A percentile compares a stretch with the other conserved stretches of the same genome.
Conservation (phyloP, 768 basidiomycete genomes). For the Chalciporus piperatus region DNA sequence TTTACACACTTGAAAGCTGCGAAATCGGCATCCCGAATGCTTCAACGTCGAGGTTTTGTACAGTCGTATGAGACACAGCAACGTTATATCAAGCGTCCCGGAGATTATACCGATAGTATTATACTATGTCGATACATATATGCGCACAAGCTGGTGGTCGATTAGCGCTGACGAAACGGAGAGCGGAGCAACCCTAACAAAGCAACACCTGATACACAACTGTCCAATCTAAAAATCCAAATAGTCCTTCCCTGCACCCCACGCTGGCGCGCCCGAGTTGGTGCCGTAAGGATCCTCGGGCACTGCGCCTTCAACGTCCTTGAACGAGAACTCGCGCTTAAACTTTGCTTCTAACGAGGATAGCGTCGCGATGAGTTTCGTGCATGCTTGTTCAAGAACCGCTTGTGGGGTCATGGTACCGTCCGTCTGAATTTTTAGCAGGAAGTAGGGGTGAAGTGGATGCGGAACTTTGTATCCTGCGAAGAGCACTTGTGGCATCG, state of each 20-base stretch:
- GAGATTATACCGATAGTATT: no score
- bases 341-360: constrained; percentile 71
- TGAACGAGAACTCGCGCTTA: constrained; percentile 79
- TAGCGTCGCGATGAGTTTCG: constrained; percentile 71
- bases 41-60: no score
- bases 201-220: not conserved
- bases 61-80: no score
- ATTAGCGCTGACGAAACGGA: not conserved
- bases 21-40: no score
- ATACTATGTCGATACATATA: not conserved
- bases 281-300: constrained; percentile 53
- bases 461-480: constrained; percentile 99
- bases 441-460: constrained; percentile 90
- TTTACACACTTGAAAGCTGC: no score
- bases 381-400: constrained; percentile 81
- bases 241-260: constrained; percentile 52
- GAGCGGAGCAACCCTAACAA: not conserved
- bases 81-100: no score
- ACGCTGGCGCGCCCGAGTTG: constrained; percentile 39
- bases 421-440: constrained; percentile 95
- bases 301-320: constrained; percentile 56
- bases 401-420: constrained; percentile 78
- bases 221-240: constrained; percentile 44
- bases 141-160: not conserved
- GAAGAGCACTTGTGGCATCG: constrained; percentile 86